phyloP scores from a whole-genome alignment of 108 stramenopile genomes.

The Mediolabrus comicus region DNA sequence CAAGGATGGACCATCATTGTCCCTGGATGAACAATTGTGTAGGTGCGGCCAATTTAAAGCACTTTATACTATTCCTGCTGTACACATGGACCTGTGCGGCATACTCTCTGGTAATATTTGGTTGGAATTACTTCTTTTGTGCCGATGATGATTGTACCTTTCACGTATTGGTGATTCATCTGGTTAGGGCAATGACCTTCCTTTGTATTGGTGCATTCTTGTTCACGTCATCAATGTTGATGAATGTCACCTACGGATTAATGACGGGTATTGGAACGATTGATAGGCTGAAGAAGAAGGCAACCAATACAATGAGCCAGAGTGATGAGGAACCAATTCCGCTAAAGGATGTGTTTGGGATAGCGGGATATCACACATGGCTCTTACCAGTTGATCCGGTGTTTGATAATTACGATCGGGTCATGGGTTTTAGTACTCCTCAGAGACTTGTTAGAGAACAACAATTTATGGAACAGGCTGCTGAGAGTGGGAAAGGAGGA shows the following conservation, averaged over 20 bases:
- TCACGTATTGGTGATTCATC: conserved; percentile 66
- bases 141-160: conserved; percentile 77
- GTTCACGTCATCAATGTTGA: conserved; percentile 79
- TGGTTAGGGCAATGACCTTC: conserved; percentile 84
- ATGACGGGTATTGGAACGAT: conserved; percentile 91
- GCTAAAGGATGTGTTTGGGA: conserved; percentile 88
- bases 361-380: conserved; percentile 81
- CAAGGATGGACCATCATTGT: conserved; percentile 98
- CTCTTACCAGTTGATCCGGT: conserved; percentile 83
- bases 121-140: conserved; percentile 90
- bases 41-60: conserved; percentile 87
- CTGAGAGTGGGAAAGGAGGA: conserved; percentile 10
- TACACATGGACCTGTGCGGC: conserved; percentile 90
- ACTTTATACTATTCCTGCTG: conserved; percentile 93
- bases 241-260: conserved; percentile 87
- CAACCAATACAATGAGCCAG: conserved; percentile 80
- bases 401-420: conserved; percentile 83
- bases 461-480: conserved; percentile 47
- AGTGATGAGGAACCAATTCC: conserved; percentile 81
- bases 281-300: conserved; percentile 89
- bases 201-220: conserved; percentile 78
- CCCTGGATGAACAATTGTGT: conserved; percentile 99
- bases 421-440: conserved; percentile 79
- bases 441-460: conserved; percentile 76
- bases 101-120: conserved; percentile 79